A percentile compares a stretch with the other conserved stretches of the same genome.
These are phyloP conservation scores for Pezicula neosporulosa DNA, from an alignment of 2,329 filamentous ascomycete genomes.

Conservation along the genomic window DNA sequence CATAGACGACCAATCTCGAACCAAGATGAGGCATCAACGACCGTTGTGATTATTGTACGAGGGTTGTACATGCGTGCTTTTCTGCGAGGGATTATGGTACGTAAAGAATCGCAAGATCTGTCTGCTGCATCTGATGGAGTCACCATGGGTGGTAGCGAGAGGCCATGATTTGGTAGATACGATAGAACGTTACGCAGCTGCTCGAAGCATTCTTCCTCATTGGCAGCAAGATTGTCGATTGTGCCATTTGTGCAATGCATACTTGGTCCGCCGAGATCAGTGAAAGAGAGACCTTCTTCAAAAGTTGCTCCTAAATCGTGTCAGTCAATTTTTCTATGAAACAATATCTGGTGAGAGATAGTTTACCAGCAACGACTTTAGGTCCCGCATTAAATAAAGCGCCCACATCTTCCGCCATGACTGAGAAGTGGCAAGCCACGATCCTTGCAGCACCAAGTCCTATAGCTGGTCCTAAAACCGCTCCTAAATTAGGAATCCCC, in stretches of 20 bases:
- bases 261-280: constrained; percentile 55
- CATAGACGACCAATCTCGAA: constrained; percentile 63
- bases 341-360: neutral
- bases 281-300: constrained; percentile 56
- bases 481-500: constrained; percentile 62
- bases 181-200: constrained; percentile 54
- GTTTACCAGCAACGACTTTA: constrained; percentile 51
- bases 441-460: constrained; percentile 60
- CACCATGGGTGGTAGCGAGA: constrained; percentile 47
- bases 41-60: constrained; percentile 50
- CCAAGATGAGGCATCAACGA: constrained; percentile 53
- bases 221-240: constrained; percentile 59
- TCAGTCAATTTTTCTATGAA: neutral
- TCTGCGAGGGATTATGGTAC: constrained; percentile 53
- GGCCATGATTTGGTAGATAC: constrained; percentile 56
- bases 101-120: constrained; percentile 43
- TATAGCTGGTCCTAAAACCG: constrained; percentile 60
- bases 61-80: constrained; percentile 59
- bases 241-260: constrained; percentile 65
- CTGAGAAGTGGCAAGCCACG: constrained; percentile 59
- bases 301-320: constrained; percentile 48
- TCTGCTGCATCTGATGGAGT: constrained; percentile 44
- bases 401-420: constrained; percentile 62
- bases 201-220: constrained; percentile 59
- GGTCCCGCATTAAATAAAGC: constrained; percentile 62